phyloP scores from a whole-genome alignment of 2,329 filamentous ascomycete species.

The Pseudogymnoascus sp. region DNA sequence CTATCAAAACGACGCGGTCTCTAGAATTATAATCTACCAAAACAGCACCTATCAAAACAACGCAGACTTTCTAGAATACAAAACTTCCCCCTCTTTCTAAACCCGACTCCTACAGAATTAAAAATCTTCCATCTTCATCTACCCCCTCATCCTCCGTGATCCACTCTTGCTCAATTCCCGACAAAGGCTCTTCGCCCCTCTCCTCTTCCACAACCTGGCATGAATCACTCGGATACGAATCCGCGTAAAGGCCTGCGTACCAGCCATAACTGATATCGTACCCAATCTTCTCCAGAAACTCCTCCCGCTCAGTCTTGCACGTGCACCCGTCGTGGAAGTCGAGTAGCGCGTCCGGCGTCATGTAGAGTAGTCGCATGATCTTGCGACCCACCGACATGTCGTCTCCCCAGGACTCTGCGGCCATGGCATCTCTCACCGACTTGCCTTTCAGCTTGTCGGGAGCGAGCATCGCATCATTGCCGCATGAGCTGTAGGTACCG shows the following conservation, averaged over 20 bases:
- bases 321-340: neutral
- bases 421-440: conserved; percentile 4
- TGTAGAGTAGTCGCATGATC: neutral
- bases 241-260: neutral
- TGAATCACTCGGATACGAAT: conserved; percentile 4
- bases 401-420: conserved; percentile 7
- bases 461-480: neutral
- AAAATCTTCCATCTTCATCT: neutral
- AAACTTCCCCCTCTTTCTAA: neutral
- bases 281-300: neutral
- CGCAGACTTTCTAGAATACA: conserved; percentile 1
- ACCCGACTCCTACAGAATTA: neutral
- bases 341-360: conserved; percentile 1
- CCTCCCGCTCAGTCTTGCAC: conserved; percentile 2
- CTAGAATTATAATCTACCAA: neutral
- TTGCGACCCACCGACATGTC: neutral
- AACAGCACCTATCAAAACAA: neutral
- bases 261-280: neutral
- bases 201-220: neutral
- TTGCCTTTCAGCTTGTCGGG: conserved; percentile 5
- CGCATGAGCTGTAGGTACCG: neutral
- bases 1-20: neutral
- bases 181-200: neutral
- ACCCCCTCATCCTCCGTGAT: neutral
- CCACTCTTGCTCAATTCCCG: conserved; percentile 1